Base-by-base conservation (phyloP, 1,139 yeast species). In the Blastobotrys apis region DNA sequence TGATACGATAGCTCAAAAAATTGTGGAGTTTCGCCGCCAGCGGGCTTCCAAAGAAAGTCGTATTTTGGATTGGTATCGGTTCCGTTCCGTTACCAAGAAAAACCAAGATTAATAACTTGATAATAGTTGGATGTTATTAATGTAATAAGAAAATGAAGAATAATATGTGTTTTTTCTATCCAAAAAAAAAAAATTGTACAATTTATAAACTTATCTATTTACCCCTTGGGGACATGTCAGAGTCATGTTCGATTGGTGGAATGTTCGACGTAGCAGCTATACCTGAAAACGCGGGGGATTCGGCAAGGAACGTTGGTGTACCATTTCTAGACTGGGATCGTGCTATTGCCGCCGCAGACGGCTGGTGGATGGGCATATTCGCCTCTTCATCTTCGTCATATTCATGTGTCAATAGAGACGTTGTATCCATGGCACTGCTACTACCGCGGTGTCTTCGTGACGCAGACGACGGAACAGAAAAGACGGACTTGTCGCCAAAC, bases 401-500 rank as follows among this genome's bases (percentile, higher is more conserved):
- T 38, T 25, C 27, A 27, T 33, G 22, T 1, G 35, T 33, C 29
- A 34, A 32, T 31, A 43, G 23, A 17, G 41, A 42, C n/a, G 22
- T 32, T 9, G 29, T 27, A 32, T 36, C 39, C 25, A 20, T 20
- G 6, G 46, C 10, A n/a, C 23, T 12, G 34, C 16, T 26, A 5
- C 10, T 5, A 8, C 32, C 13, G 10, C 23, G 8, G 5, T 25
- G 19, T 13, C 20, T 25, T 15, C 16, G 13, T 15, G 37, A 22
- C 19, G 23, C 39, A 12, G 47, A 37, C 10, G 58, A 51, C 0
- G 64, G 57, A 2, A 60, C 53, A 8, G 65, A 57, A 5, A 66
- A 44, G 9, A 57, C 49, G 1, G 80, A 72, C 48, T 70, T 67
- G 55, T 80, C 94, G 46, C 85, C 90, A 63, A 88, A 88, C 21